Base-by-base conservation (phyloP, 352 stramenopile genomes). In the Phytophthora capsici region DNA sequence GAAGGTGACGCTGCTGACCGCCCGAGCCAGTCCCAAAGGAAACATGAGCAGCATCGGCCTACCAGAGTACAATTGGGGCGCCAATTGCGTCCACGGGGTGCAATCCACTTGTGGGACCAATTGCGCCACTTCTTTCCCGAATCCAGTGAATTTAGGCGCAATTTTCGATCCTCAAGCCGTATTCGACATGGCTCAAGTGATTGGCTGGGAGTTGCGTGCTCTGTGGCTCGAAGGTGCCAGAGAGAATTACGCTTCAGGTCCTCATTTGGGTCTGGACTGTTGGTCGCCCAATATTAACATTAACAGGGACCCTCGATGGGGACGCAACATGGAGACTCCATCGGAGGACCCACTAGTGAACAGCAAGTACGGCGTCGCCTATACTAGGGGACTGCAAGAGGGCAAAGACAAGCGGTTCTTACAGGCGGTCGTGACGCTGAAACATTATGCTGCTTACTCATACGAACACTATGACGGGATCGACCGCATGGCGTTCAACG, bases 261-360 rank as follows among this genome's bases (percentile, higher is more conserved):
- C 68, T 61, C 86, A 96, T 44, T 66, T 93, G 17, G 94, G 93
- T 1, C 74, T 98, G 19, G 96, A 96, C 47, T 98, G 88, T 71
- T 99, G 90, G 88, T 95, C 88, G 45, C 96, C 96, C 12, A 98
- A 98, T 61, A 93, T 99, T 52, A 99, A 99, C 71, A 91, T 98
- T 51, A 96, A 97, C 48, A 75, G 95, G 61, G 94, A 99, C 78
- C 94, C 95, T 34, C 77, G 94, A 47, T 99, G 93, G 93, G 96
- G 96, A 7, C 74, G 96, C 23, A 96, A 93, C 63, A 96, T 97
- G 84, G 92, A 98, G 77, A 97, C 85, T 3, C 89, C 91, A 14
- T 96, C 93, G 4, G 96, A 98, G 85, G 94, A 98, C 61, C 95
- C 96, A 12, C 73, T 94, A 23, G 72, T 98, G n/a, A 97, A 93